These are phyloP conservation scores for Monosporascus ibericus DNA, from an alignment of 2,329 filamentous ascomycete species.

Conservation along the genomic window DNA sequence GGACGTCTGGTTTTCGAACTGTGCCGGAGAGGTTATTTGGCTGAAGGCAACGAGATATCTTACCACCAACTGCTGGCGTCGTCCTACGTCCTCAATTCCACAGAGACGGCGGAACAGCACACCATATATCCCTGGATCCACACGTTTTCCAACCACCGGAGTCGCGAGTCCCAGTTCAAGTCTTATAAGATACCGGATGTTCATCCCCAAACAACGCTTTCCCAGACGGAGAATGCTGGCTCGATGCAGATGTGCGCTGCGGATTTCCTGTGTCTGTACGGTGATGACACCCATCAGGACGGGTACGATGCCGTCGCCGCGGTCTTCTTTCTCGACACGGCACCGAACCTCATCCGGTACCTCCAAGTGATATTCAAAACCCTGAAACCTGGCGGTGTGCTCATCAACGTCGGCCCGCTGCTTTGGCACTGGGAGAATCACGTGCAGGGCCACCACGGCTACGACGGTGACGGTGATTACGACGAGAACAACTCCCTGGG, in stretches of 20 bases:
- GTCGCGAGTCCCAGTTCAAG: constrained; percentile 67
- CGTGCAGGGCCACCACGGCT: constrained; percentile 50
- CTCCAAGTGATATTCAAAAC: constrained; percentile 77
- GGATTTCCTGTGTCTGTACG: constrained; percentile 87
- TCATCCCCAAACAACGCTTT: constrained; percentile 57
- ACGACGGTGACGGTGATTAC: constrained; percentile 44
- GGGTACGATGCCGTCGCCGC: constrained; percentile 77
- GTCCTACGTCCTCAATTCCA: constrained; percentile 67
- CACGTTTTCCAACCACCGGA: constrained; percentile 79
- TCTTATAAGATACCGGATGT: constrained; percentile 74
- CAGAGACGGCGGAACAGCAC: constrained; percentile 54
- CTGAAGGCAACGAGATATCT: constrained; percentile 92
- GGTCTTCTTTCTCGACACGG: constrained; percentile 96
- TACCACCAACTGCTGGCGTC: constrained; percentile 94
- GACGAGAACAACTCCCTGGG: constrained; percentile 50
- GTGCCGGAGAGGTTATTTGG: constrained; percentile 62
- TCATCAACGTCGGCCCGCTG: constrained; percentile 86
- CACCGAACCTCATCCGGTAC: constrained; percentile 86
- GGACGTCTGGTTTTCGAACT: constrained; percentile 87
- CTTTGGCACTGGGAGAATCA: constrained; percentile 93
- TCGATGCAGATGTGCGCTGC: constrained; percentile 89
- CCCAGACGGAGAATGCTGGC: constrained; percentile 35
- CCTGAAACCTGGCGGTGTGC: constrained; percentile 68
- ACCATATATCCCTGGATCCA: constrained; percentile 80
- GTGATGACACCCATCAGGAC: constrained; percentile 51